phyloP scores from a whole-genome alignment of 169 alveolate genomes.

The Eimeria praecox region DNA sequence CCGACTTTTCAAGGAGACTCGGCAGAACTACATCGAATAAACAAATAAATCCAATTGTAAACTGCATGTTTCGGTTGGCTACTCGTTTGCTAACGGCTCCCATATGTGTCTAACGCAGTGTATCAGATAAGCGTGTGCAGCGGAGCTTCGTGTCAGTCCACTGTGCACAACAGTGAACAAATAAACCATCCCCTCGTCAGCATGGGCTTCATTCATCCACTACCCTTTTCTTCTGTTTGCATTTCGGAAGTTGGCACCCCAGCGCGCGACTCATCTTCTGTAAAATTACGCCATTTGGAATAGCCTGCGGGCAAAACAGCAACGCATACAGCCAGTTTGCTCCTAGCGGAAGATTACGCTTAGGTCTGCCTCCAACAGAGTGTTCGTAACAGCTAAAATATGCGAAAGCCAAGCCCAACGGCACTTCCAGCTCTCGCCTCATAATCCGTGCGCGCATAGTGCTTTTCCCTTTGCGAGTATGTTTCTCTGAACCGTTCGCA shows the following conservation, averaged over 20 bases:
- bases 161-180: background rate
- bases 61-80: background rate
- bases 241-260: conserved; percentile 82
- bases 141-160: background rate
- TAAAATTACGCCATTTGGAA: conserved; percentile 85
- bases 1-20: background rate
- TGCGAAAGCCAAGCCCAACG: background rate
- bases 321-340: background rate
- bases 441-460: background rate
- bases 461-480: background rate
- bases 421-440: background rate
- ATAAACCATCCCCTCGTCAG: background rate
- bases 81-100: background rate
- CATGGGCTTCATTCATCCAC: background rate
- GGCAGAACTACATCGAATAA: background rate
- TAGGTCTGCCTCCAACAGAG: background rate
- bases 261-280: conserved; percentile 84
- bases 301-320: conserved; percentile 80
- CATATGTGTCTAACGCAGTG: background rate
- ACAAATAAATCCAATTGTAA: background rate
- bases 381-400: background rate
- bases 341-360: background rate
- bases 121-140: background rate
- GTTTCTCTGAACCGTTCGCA: background rate
- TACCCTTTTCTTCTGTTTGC: conserved; percentile 76